Evolutionary conservation across 768 basidiomycete genomes (phyloP).

Genomic region (Lentinula edodes): DNA sequence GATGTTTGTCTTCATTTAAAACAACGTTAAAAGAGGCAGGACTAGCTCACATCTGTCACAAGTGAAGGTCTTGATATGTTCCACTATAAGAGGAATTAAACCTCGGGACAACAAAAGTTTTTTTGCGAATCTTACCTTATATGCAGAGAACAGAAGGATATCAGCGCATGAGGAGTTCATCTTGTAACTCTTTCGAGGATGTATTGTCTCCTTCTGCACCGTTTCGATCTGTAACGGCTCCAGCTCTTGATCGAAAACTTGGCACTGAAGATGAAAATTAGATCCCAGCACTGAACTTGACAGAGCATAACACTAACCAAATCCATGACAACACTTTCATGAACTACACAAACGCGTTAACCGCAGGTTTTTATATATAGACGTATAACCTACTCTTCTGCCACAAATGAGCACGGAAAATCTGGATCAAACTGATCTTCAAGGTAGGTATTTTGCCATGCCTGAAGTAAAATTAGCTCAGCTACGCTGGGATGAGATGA

Average conservation of each 20-base stretch:
- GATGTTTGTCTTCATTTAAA: neutral
- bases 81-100: slow-evolving; percentile 52
- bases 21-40: neutral
- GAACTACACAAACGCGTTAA: slow-evolving; percentile 41
- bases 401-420: slow-evolving; percentile 99
- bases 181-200: slow-evolving; percentile 99
- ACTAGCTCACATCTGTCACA: slow-evolving; percentile 72
- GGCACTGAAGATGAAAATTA: slow-evolving; percentile 48
- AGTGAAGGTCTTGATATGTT: slow-evolving; percentile 95
- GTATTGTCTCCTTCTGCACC: slow-evolving; percentile 99
- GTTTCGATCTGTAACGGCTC: slow-evolving; percentile 99
- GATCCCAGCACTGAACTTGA: neutral
- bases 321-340: slow-evolving; percentile 92
- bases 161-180: slow-evolving; percentile 99
- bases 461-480: slow-evolving; percentile 31
- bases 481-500: neutral
- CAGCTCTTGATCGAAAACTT: slow-evolving; percentile 98
- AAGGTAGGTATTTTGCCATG: slow-evolving; percentile 98
- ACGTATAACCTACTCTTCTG: slow-evolving; percentile 79
- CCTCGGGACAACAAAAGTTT: too few species aligned
- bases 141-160: slow-evolving; percentile 93
- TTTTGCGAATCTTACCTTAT: slow-evolving; percentile 47
- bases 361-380: slow-evolving; percentile 15
- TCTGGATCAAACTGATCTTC: slow-evolving; percentile 98
- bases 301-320: slow-evolving; percentile 36